Percentiles rank a stretch among this genome's conserved stretches.
phyloP scores from a whole-genome alignment of 2,329 filamentous ascomycete genomes.

The Cordyceps cateniannulata region DNA sequence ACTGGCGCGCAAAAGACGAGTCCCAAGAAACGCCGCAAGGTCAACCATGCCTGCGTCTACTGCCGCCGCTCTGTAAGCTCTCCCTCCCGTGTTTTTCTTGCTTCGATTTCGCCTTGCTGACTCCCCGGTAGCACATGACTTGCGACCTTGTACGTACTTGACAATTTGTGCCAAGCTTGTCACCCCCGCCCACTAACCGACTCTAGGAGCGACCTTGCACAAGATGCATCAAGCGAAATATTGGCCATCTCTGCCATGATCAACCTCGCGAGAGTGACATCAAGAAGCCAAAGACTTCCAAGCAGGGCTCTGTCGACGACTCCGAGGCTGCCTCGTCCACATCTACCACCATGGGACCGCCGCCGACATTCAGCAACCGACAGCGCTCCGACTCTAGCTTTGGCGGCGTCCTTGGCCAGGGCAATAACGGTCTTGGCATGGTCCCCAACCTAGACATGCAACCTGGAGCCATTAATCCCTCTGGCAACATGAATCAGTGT shows the following conservation, averaged over 20 bases:
- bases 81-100: conserved; percentile 10
- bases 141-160: conserved; percentile 71
- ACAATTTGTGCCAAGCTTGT: conserved; percentile 13
- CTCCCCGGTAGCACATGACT: conserved; percentile 70
- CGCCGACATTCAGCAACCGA: conserved; percentile 37
- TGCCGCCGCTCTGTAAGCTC: conserved; percentile 81
- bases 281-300: conserved; percentile 70
- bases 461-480: conserved; percentile 31
- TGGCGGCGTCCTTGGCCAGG: conserved; percentile 25
- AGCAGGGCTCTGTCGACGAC: conserved; percentile 57
- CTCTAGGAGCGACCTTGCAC: conserved; percentile 86
- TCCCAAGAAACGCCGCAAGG: conserved; percentile 80
- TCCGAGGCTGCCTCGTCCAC: conserved; percentile 43
- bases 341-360: conserved; percentile 48
- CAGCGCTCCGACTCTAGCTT: conserved; percentile 15
- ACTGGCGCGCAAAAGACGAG: conserved; percentile 38
- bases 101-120: conserved; percentile 10
- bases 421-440: conserved; percentile 25
- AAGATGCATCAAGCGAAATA: conserved; percentile 96
- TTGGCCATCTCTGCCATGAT: conserved; percentile 96
- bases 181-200: conserved; percentile 20
- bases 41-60: conserved; percentile 85
- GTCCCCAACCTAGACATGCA: conserved; percentile 35
- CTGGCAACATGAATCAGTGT: conserved; percentile 64
- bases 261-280: conserved; percentile 80